Evolutionary conservation across 2,329 filamentous ascomycete genomes (phyloP), one percentile per base, ranked within the genome.

Genomic region (Cytospora piceicola): DNA sequence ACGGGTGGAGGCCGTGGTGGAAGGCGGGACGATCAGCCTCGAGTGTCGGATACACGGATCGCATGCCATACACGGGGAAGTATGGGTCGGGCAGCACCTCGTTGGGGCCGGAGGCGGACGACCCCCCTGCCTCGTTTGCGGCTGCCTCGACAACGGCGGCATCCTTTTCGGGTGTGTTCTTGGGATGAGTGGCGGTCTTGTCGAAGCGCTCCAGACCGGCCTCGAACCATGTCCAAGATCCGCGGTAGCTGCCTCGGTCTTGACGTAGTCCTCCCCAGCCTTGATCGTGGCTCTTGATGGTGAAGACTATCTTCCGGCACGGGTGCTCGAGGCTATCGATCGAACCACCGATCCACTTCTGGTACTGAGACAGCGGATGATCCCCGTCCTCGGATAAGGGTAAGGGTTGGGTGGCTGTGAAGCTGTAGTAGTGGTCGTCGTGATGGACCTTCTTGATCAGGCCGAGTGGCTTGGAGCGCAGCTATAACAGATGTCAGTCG

Each of bases 141-240:
- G 36, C 11, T 22, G 58, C 20, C n/a, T 30, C 30, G 5, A 52
- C 49, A 1, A 15, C 17, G 15, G 34, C 36, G 15, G 63, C 39
- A 20, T 58, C 56, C 29, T 39, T 63, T 20, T 67, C 63, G 20
- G 27, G 20, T 6, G 54, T 58, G 4, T 42, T 51, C 30, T 49
- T 46, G 24, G 63, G 63, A 15, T 36, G 66, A 1, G 9, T 24
- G 14, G 66, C 60, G 9, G 58, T 68, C 60, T 27, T 77, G 54
- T 83, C 82, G 57, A 86, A 83, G 4, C 80, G 79, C 73, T 90
- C 87, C 20, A 88, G 72, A 0, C 87, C 87, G 20, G 81, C 85
- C 63, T 89, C 87, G 66, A 89, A 88, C 87, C 87, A 90, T 0
- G 87, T 87, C 75, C 77, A 87, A 0, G 87, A 85, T 2, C 74